Evolutionary conservation across 331 rosid genomes (phyloP), one percentile per base, ranked within the genome.

Genomic region (Saraca asoca): DNA sequence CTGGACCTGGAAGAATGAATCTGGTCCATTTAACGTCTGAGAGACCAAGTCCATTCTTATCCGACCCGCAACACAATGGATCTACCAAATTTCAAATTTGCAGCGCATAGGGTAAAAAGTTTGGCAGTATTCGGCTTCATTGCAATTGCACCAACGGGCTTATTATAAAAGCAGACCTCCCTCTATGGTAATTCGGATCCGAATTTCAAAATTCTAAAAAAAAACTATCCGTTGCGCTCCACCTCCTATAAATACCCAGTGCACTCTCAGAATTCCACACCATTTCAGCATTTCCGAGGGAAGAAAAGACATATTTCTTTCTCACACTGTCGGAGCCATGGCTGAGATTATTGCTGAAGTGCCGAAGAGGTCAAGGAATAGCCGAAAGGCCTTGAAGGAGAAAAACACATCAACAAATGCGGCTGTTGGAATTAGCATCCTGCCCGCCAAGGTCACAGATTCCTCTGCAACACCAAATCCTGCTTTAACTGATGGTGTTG

Each of bases 331-430:
- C n/a, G n/a, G n/a, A 42, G 10, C 31, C 7, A 93, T 93, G 97
- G 96, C 87, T 5, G 88, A 82, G 38, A 52, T 53, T 7, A 60
- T 58, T 15, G 67, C 73, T 4, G 71, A 61, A 51, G 37, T 72
- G 7, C 76, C 41, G 1, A 88, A 51, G 90, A 88, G 75, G 81
- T 31, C 80, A 4, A 85, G 86, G 75, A 79, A 69, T 62, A 38
- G 52, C 72, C 69, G 90, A 58, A 85, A 50, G 73, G 88, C 87
- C 0, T 83, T 90, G 66, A 88, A 85, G 81, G 91, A 86, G 51
- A 90, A 84, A 78, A 82, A 73, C 66, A 20, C 82, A 9, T 69
- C 87, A 0, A 51, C 72, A 1, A 74, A 58, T 0, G 85, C 74
- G 38, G 62, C 31, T 24, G 2, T 3, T 24, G 31, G 31, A 1